These are phyloP conservation scores for Micractinium conductrix DNA, from an alignment of 139 green algal species.

Conservation along the genomic window DNA sequence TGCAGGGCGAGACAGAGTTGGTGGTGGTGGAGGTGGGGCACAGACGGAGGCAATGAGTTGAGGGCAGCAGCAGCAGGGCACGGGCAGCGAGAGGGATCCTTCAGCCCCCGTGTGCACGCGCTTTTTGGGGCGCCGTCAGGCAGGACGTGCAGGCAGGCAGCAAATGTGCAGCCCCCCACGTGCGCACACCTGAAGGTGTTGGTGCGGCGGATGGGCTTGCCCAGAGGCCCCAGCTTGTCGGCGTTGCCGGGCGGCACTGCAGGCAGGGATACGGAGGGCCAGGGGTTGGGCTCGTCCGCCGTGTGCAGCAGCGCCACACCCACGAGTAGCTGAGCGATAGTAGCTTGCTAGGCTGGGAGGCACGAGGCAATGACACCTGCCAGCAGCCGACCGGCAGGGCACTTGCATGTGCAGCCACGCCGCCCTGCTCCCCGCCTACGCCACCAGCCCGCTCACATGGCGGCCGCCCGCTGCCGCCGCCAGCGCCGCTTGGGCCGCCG, in stretches of 20 bases:
- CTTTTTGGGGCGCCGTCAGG: too few species aligned
- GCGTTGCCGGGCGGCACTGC: conserved; percentile 24
- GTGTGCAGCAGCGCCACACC: too few species aligned
- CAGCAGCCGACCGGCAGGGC: too few species aligned
- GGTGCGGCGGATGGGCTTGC: conserved; percentile 46
- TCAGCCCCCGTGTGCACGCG: too few species aligned
- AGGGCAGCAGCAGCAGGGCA: neutral
- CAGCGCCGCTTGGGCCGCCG: too few species aligned
- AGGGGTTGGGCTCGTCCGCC: too few species aligned
- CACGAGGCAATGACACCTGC: too few species aligned
- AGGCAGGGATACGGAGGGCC: neutral
- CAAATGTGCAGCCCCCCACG: neutral
- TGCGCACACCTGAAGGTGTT: conserved; percentile 45
- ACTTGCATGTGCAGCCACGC: too few species aligned
- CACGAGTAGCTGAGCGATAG: too few species aligned
- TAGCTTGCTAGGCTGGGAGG: too few species aligned
- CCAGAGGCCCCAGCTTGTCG: conserved; percentile 34
- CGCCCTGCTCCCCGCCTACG: neutral
- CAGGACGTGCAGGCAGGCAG: too few species aligned
- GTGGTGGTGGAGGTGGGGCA: neutral
- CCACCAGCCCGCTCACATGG: neutral
- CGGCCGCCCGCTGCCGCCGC: neutral
- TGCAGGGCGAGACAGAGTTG: neutral
- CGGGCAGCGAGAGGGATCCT: too few species aligned
- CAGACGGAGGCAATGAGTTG: neutral